Percentiles rank a stretch among this genome's conserved stretches.
phyloP scores from a whole-genome alignment of 2,329 filamentous ascomycete genomes.

The Alternaria gansuensis region DNA sequence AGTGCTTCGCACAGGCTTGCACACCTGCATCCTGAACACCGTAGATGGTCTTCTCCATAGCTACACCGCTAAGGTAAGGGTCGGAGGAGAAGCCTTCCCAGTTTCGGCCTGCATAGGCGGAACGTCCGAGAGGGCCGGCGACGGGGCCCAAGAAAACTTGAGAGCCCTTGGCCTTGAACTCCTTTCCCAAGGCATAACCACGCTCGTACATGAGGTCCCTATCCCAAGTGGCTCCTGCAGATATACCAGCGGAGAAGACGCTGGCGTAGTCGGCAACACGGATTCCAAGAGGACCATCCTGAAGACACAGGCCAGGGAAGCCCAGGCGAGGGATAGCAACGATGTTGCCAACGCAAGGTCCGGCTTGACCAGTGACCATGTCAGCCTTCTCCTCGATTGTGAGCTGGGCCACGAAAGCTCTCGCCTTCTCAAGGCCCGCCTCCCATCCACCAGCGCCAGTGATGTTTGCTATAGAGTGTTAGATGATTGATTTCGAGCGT shows the following conservation, averaged over 20 bases:
- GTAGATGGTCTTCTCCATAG: constrained; percentile 53
- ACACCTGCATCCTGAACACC: constrained; percentile 56
- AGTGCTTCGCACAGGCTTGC: constrained; percentile 61
- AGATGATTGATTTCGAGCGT: constrained; percentile 13
- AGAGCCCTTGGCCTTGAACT: constrained; percentile 50
- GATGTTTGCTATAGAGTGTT: constrained; percentile 53
- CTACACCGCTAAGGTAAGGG: constrained; percentile 56
- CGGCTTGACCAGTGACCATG: constrained; percentile 53
- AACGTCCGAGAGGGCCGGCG: constrained; percentile 56
- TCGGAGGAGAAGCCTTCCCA: constrained; percentile 59
- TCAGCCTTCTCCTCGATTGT: constrained; percentile 47
- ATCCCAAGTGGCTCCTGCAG: constrained; percentile 53
- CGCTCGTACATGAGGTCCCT: constrained; percentile 50
- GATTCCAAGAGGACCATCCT: constrained; percentile 53
- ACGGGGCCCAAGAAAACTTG: constrained; percentile 62
- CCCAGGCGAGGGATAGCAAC: constrained; percentile 51
- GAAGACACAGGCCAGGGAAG: constrained; percentile 54
- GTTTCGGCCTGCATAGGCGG: constrained; percentile 54
- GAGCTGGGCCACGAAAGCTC: constrained; percentile 44
- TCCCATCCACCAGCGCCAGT: constrained; percentile 47
- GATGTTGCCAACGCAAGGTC: constrained; percentile 65
- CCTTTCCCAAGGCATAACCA: constrained; percentile 50
- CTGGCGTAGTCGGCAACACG: constrained; percentile 49
- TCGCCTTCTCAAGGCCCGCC: constrained; percentile 44
- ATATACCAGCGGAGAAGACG: constrained; percentile 54